Evolutionary conservation across 768 basidiomycete genomes (phyloP), one percentile per base, ranked within the genome.

Genomic region (Tricholoma hemisulphureum): DNA sequence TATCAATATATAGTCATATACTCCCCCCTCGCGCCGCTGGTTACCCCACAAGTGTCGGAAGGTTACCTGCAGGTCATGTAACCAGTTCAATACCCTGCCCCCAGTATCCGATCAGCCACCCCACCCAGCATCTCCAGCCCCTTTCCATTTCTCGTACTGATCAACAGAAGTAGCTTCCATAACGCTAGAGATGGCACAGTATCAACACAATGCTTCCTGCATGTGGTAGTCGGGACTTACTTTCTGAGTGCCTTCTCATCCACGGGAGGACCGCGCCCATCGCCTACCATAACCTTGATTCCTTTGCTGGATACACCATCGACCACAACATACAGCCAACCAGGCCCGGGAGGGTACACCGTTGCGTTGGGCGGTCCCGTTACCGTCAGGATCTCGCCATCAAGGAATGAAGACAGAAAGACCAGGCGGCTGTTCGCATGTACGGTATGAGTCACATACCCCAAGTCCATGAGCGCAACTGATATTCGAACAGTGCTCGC

Each of bases 331-430:
- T 82, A 87, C 11, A 93, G 60, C 83, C 86, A 93, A 11, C 82
- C 91, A 2, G 92, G 90, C 4, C 91, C 91, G 48, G 91, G 91
- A 8, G 92, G 89, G 59, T 92, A 92, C 14, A 92, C 68, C 52
- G 74, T 75, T 1, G 78, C 77, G 63, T 83, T 75, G 2, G 88
- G 87, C 3, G 91, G 91, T 1, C 84, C 85, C 3, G 72, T 74
- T n/a, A 91, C 71, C 45, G 75, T 79, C 45, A 96, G 69, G 3
- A 75, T 77, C 55, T 77, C 66, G 24, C 80, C 76, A 51, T 76
- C 73, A 0, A 76, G 67, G 21, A 79, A 62, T 32, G 55, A 55
- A 16, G 70, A 67, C 53, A 96, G 76, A 63, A 87, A 87, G 20
- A 93, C 89, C 29, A 88, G 70, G n/a, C 91, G 86, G 20, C 83